Conservation (phyloP, 2,329 filamentous ascomycete species). For the Talaromyces amestolkiae region DNA sequence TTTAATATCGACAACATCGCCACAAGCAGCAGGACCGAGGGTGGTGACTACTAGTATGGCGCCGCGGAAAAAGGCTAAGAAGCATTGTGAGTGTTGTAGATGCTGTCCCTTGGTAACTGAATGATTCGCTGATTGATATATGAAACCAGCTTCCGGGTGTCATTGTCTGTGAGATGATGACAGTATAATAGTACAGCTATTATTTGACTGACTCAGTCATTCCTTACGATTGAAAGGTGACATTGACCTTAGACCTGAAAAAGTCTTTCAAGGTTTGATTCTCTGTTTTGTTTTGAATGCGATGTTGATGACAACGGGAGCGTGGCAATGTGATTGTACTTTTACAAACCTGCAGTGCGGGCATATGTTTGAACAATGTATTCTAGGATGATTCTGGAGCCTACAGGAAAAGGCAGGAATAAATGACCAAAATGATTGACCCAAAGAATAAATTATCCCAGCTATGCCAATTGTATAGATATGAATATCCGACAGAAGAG, state of each 20-base stretch:
- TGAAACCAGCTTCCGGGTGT: neutral
- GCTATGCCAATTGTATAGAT: neutral
- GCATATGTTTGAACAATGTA: neutral
- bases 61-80: constrained; percentile 7
- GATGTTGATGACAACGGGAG: neutral
- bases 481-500: neutral
- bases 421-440: neutral
- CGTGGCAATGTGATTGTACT: neutral
- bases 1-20: neutral
- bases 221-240: neutral
- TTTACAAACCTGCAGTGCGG: neutral
- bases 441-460: neutral
- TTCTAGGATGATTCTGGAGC: neutral
- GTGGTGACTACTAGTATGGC: neutral
- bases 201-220: neutral
- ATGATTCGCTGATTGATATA: neutral
- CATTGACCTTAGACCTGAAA: neutral
- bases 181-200: neutral
- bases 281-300: neutral
- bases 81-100: constrained; percentile 7
- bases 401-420: neutral
- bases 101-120: neutral
- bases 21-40: neutral
- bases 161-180: neutral
- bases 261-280: neutral